These are phyloP conservation scores for Plasmodium reichenowi DNA, from an alignment of 169 alveolate species.

Conservation along the genomic window DNA sequence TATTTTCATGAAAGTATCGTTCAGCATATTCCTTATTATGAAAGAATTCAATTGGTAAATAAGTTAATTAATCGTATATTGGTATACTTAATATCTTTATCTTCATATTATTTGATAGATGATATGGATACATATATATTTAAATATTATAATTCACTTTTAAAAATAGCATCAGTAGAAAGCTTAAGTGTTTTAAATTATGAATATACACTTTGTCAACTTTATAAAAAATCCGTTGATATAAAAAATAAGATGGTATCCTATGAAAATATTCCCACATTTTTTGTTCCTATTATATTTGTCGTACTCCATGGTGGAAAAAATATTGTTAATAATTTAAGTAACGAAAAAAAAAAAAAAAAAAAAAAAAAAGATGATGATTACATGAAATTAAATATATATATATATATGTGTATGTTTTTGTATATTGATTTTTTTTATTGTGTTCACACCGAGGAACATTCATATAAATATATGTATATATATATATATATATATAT, in stretches of 20 bases:
- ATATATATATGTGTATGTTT: background rate
- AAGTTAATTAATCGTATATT: conserved; percentile 37
- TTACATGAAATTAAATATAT: background rate
- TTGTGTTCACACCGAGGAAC: background rate
- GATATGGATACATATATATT: conserved; percentile 53
- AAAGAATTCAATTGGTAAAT: conserved; percentile 35
- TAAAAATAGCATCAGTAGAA: conserved; percentile 16
- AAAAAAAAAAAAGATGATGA: too few species aligned
- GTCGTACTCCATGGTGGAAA: conserved; percentile 57
- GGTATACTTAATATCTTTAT: conserved; percentile 43
- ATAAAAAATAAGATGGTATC: conserved; percentile 22
- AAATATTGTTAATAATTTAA: conserved; percentile 22
- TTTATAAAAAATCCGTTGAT: conserved; percentile 43
- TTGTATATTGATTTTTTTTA: background rate
- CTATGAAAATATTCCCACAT: conserved; percentile 47
- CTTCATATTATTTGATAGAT: conserved; percentile 28
- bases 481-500: background rate
- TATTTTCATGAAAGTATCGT: conserved; percentile 18
- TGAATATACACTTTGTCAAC: conserved; percentile 37
- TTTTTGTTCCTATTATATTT: conserved; percentile 43
- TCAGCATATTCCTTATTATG: conserved; percentile 50
- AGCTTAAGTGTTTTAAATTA: conserved; percentile 12
- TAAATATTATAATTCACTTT: conserved; percentile 44
- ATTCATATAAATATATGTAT: background rate
- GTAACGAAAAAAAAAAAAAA: conserved; percentile 2